A percentile compares a stretch with the other conserved stretches of the same genome.
Conservation (phyloP, 2,329 filamentous ascomycete species). For the Neonectria ditissima region DNA sequence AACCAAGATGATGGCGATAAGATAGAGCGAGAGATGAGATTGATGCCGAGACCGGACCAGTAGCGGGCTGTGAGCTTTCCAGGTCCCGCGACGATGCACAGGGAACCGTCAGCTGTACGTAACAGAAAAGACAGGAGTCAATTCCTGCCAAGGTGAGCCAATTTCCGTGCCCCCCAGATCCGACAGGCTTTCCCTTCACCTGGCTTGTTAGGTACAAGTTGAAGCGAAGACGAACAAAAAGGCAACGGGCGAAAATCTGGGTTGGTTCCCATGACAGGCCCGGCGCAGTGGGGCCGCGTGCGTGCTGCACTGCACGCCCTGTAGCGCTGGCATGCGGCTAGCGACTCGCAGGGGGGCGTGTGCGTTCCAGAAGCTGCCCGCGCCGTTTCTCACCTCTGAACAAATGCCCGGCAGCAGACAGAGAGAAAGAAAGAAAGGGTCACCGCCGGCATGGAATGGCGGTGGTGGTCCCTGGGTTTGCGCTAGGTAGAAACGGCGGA, state of each 20-base stretch:
- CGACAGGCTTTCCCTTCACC: constrained; percentile 3
- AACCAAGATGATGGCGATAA: constrained; percentile 2
- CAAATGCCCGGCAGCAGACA: not conserved
- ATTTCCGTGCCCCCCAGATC: constrained; percentile 3
- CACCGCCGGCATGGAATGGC: constrained; percentile 23
- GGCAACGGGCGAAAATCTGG: constrained; percentile 17
- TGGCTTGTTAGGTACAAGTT: constrained; percentile 1
- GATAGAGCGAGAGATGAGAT: not conserved
- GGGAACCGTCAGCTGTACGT: constrained; percentile 3
- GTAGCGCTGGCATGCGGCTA: constrained; percentile 20
- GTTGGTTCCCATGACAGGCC: constrained; percentile 27
- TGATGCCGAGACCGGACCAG: constrained; percentile 9
- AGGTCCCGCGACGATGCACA: not conserved
- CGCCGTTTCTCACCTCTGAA: not conserved
- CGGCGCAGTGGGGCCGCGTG: constrained; percentile 16
- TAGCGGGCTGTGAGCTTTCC: not conserved
- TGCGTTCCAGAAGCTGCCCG: not conserved
- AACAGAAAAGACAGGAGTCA: constrained; percentile 11
- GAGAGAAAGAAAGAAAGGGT: constrained; percentile 5
- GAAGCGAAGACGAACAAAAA: not conserved
- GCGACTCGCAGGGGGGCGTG: constrained; percentile 8
- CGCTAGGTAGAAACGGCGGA: not conserved
- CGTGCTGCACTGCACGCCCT: constrained; percentile 11
- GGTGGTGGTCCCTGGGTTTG: constrained; percentile 3
- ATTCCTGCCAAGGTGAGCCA: constrained; percentile 8